Percentiles rank a stretch among this genome's conserved stretches.
Conservation (phyloP, 2,329 filamentous ascomycete genomes). For the Fusarium fujikuroi region DNA sequence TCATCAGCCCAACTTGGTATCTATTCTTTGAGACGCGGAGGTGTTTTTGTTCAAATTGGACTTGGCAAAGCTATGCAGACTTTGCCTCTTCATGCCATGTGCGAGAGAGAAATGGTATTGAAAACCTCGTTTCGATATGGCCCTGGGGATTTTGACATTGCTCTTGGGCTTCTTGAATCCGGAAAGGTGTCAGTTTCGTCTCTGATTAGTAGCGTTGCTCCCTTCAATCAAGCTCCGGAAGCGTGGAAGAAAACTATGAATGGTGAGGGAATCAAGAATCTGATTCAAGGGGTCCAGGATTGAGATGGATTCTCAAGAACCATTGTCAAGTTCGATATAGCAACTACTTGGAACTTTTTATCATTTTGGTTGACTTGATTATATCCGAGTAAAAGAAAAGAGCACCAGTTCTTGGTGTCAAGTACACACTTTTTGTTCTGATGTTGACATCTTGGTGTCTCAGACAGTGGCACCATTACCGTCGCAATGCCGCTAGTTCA, state of each 20-base stretch:
- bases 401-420: not conserved
- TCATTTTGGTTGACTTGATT: no score
- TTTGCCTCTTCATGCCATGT: constrained; percentile 78
- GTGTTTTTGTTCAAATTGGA: constrained; percentile 30
- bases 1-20: constrained; percentile 27
- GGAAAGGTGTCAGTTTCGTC: constrained; percentile 82
- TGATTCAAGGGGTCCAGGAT: constrained; percentile 57
- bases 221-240: constrained; percentile 71
- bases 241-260: constrained; percentile 89
- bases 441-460: not conserved
- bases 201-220: constrained; percentile 79
- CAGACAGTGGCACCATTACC: not conserved
- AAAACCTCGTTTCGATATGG: constrained; percentile 91
- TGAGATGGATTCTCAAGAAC: not conserved
- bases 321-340: not conserved
- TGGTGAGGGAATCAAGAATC: constrained; percentile 78
- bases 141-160: constrained; percentile 85
- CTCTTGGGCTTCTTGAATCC: constrained; percentile 77
- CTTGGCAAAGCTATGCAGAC: constrained; percentile 31
- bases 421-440: not conserved
- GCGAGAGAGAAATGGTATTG: constrained; percentile 85
- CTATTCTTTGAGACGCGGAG: constrained; percentile 9
- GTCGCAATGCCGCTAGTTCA: not conserved
- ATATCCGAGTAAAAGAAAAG: not conserved
- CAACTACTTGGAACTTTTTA: not conserved